Conservation (phyloP, 192 early-diverging fungal genomes). For the Podila epigama region DNA sequence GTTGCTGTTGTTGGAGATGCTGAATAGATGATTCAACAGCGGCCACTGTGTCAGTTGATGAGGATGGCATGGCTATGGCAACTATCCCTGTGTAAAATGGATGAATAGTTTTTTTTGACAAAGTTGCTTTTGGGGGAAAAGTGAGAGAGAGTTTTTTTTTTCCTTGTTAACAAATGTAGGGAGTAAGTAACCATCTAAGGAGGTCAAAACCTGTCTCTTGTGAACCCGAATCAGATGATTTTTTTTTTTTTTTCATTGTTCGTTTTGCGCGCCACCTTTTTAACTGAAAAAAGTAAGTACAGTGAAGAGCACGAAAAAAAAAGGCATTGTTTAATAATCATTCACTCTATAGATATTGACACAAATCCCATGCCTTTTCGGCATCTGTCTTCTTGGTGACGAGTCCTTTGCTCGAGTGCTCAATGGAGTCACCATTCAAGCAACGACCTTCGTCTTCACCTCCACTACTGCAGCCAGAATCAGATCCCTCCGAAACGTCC, state of each 20-base stretch:
- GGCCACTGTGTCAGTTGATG: background rate
- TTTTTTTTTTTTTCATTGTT: background rate
- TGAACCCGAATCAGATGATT: background rate
- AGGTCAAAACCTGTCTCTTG: no score
- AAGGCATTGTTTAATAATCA: background rate
- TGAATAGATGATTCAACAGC: background rate
- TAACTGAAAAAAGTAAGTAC: no score
- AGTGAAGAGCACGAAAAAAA: no score
- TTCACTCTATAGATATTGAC: conserved; percentile 29
- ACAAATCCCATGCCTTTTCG: conserved; percentile 43
- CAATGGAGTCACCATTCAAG: background rate
- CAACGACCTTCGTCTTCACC: conserved; percentile 22
- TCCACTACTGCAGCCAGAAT: conserved; percentile 41
- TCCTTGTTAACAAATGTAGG: no score
- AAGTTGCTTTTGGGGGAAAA: no score
- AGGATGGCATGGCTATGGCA: no score
- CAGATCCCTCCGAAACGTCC: conserved; percentile 38
- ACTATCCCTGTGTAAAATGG: no score
- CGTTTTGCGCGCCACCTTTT: no score
- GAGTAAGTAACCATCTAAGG: no score
- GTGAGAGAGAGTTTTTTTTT: no score
- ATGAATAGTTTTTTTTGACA: no score
- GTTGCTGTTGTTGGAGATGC: conserved; percentile 9
- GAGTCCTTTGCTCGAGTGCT: background rate
- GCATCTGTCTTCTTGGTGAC: conserved; percentile 39